phyloP scores from a whole-genome alignment of 2,329 filamentous ascomycete species.

The Penicillium sp. region DNA sequence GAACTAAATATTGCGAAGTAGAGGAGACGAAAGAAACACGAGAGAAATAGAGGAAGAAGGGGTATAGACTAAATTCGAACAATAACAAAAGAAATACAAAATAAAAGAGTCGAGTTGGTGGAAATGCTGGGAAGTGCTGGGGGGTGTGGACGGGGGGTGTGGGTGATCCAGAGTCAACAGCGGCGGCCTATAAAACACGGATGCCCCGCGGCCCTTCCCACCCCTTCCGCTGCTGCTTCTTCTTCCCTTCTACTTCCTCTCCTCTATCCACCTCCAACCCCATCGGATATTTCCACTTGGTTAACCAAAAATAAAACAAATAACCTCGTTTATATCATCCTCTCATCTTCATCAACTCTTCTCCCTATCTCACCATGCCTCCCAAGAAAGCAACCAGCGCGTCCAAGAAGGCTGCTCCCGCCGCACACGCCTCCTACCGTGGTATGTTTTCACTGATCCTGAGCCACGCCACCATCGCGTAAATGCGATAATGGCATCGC shows the following conservation, averaged over 20 bases:
- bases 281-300: too few relatives aligned
- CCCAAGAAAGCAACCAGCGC: constrained; percentile 65
- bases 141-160: too few relatives aligned
- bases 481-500: constrained; percentile 38
- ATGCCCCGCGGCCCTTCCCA: constrained; percentile 46
- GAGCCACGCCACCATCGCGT: constrained; percentile 53
- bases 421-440: constrained; percentile 68
- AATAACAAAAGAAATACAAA: constrained; percentile 14
- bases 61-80: too few relatives aligned
- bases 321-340: constrained; percentile 14
- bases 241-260: constrained; percentile 29
- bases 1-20: constrained; percentile 8
- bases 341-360: constrained; percentile 14
- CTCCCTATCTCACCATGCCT: constrained; percentile 58
- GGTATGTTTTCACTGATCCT: constrained; percentile 59
- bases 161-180: constrained; percentile 48
- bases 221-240: constrained; percentile 42
- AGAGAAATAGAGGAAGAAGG: too few relatives aligned
- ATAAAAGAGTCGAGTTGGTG: not conserved
- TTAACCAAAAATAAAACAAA: too few relatives aligned
- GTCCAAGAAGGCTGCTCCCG: constrained; percentile 62
- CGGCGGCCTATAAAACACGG: constrained; percentile 47
- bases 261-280: constrained; percentile 13
- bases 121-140: constrained; percentile 11
- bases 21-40: not conserved